phyloP scores from a whole-genome alignment of 1,284 basidiomycete genomes.

The Blastosporella zonata region DNA sequence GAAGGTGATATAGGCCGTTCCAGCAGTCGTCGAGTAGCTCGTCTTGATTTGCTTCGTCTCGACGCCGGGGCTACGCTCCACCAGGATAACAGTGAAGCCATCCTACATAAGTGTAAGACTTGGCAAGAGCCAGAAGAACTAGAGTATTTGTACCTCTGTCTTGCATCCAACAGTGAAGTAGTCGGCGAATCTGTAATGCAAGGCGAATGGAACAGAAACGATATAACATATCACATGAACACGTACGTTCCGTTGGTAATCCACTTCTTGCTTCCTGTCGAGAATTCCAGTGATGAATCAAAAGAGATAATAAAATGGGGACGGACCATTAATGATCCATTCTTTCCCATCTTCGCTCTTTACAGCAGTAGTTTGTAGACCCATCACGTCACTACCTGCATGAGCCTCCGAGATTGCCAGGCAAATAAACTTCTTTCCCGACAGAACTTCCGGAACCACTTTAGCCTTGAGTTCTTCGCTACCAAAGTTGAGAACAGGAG shows the following conservation, averaged over 20 bases:
- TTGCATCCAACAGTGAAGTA: slow-evolving; percentile 69
- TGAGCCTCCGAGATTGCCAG: slow-evolving; percentile 89
- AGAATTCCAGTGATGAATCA: neutral
- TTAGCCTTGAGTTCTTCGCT: slow-evolving; percentile 74
- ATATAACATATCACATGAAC: neutral
- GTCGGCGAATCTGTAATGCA: slow-evolving; percentile 43
- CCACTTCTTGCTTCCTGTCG: slow-evolving; percentile 38
- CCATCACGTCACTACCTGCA: slow-evolving; percentile 89
- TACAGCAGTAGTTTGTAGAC: slow-evolving; percentile 78
- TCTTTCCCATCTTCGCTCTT: slow-evolving; percentile 85
- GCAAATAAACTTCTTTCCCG: slow-evolving; percentile 78
- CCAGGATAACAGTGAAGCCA: slow-evolving; percentile 56
- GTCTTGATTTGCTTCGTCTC: slow-evolving; percentile 81
- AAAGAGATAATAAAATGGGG: slow-evolving; percentile 4
- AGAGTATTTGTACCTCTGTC: slow-evolving; percentile 34
- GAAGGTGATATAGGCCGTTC: slow-evolving; percentile 85
- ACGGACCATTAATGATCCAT: slow-evolving; percentile 84
- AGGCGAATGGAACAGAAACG: neutral
- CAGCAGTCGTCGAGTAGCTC: slow-evolving; percentile 62
- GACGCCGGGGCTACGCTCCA: slow-evolving; percentile 68
- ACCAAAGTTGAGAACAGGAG: slow-evolving; percentile 86
- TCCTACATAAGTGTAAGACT: slow-evolving; percentile 17
- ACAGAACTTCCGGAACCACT: slow-evolving; percentile 81
- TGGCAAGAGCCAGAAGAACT: slow-evolving; percentile 26
- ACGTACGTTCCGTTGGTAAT: slow-evolving; percentile 27